Evolutionary conservation across 768 basidiomycete species (phyloP).

Genomic region (Leccinum barrowsii): DNA sequence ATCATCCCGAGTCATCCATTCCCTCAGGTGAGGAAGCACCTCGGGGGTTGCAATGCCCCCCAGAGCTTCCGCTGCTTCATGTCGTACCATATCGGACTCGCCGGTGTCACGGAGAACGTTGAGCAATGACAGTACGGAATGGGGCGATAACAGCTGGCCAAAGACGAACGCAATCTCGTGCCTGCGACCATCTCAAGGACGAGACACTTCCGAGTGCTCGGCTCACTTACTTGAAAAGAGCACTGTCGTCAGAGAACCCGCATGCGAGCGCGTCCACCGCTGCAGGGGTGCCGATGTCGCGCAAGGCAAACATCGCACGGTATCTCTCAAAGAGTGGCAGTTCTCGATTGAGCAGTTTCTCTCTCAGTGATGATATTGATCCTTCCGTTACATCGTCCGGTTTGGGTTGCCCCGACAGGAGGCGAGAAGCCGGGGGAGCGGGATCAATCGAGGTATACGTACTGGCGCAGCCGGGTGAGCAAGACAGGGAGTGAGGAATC

Average conservation of each 20-base stretch:
- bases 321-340: constrained; percentile 89
- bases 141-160: constrained; percentile 86
- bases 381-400: constrained; percentile 46
- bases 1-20: constrained; percentile 77
- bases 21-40: constrained; percentile 79
- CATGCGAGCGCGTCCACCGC: constrained; percentile 90
- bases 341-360: constrained; percentile 59
- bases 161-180: constrained; percentile 99
- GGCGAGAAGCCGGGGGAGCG: constrained; percentile 71
- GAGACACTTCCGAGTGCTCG: not conserved
- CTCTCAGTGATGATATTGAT: constrained; percentile 52
- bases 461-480: constrained; percentile 33
- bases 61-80: constrained; percentile 97
- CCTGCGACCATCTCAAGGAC: constrained; percentile 37
- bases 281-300: constrained; percentile 82
- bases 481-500: not conserved
- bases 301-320: constrained; percentile 95
- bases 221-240: constrained; percentile 80
- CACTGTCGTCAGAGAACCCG: constrained; percentile 86
- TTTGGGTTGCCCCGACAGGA: constrained; percentile 52
- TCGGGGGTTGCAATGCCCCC: constrained; percentile 96
- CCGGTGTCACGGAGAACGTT: constrained; percentile 63
- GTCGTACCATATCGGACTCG: constrained; percentile 96
- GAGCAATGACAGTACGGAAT: constrained; percentile 83
- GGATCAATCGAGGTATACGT: constrained; percentile 85